Base-by-base conservation (phyloP, 2,329 filamentous ascomycete species). In the Pseudogymnoascus sp. region DNA sequence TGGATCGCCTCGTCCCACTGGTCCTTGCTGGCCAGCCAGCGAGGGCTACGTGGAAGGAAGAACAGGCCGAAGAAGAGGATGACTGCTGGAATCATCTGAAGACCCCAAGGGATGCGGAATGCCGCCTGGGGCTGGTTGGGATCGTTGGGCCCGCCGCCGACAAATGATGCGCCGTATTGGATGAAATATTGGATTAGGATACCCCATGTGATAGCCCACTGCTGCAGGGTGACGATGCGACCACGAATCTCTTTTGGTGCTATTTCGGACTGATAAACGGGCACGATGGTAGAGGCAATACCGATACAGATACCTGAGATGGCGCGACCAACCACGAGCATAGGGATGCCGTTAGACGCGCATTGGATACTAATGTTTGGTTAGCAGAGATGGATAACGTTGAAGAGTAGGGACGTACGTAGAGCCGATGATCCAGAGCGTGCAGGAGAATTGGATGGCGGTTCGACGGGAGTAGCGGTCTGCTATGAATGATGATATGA, bases 261-360 rank as follows among this genome's bases (percentile, higher is more conserved):
- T 31, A 89, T 78, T 71, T 89, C 87, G 18, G 84, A 80, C 29
- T 88, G 81, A 70, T 88, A 89, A 39, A 88, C 85, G 4, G 86
- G 85, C 2, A 87, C 85, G 67, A 87, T 85, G 0, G 85, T 82
- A 35, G 82, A 86, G 61, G 82, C 85, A 70, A 92, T 90, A 64
- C 89, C 89, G 61, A 92, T 87, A 62, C 85, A 86, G 66, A 91
- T 69, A 42, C 89, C 89, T 65, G 88, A 87, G 72, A 92, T 83
- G 65, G 87, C 76, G 65, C 89, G 85, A 2, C 88, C 89, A 2
- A 82, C 82, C 64, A 89, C 84, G 15, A 92, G 80, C 86, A 91
- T 90, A 29, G 77, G 80, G 61, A 88, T 83, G 71, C 85, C 81
- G 65, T 86, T 80, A 3, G 84, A 76, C n/a, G 83, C 80, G 60